A percentile compares a stretch with the other conserved stretches of the same genome.
These are phyloP conservation scores for Cryptococcus hybrid DNA, from an alignment of 1,284 basidiomycete genomes.

Conservation along the genomic window DNA sequence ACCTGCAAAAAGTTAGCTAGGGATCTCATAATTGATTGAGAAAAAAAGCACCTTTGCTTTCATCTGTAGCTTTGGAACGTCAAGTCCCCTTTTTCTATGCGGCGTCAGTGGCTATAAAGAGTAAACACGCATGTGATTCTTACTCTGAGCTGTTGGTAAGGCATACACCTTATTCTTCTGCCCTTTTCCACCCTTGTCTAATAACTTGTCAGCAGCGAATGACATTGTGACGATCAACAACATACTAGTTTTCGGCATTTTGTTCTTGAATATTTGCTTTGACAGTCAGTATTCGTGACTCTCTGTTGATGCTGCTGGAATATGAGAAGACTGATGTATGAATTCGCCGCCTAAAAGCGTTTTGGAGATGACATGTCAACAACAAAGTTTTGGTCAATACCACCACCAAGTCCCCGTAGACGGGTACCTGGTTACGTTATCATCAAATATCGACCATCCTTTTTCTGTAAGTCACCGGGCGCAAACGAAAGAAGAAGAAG, in stretches of 20 bases:
- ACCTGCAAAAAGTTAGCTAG: too few relatives aligned
- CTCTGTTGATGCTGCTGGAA: not conserved
- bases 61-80: constrained; percentile 63
- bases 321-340: not conserved
- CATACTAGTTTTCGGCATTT: constrained; percentile 45
- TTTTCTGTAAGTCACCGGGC: too few relatives aligned
- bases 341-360: not conserved
- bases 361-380: not conserved
- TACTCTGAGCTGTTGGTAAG: constrained; percentile 32
- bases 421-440: too few relatives aligned
- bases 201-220: constrained; percentile 1
- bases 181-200: constrained; percentile 24
- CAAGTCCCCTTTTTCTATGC: constrained; percentile 69
- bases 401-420: too few relatives aligned
- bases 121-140: not conserved
- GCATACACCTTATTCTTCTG: constrained; percentile 35
- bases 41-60: not conserved
- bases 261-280: not conserved
- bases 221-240: not conserved
- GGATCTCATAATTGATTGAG: constrained; percentile 7
- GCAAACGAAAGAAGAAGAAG: too few relatives aligned
- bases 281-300: too few relatives aligned
- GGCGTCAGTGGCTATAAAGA: not conserved
- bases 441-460: too few relatives aligned
- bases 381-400: constrained; percentile 3